Base-by-base conservation (phyloP, 2,329 filamentous ascomycete genomes). In the Apiospora phragmitis region DNA sequence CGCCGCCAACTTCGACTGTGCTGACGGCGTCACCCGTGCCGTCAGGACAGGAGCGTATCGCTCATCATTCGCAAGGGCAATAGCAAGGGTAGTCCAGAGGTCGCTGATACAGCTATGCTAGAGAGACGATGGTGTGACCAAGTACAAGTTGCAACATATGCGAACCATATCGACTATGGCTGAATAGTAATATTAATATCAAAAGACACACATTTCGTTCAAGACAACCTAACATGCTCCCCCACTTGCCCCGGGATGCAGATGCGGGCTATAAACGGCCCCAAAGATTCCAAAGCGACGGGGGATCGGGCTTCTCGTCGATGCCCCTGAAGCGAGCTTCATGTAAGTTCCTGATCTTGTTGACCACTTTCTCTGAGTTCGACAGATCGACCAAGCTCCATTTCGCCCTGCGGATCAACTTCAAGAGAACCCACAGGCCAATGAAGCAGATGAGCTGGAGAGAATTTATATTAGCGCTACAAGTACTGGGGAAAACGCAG, bases 301-400 rank as follows among this genome's bases (percentile, higher is more conserved):
- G 38, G 3, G 65, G 65, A 14, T 67, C 65, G 14, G 38, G 38
- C 14, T 29, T 67, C 4, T 67, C 65, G n/a, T 67, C 65, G 38
- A 67, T 26, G 26, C 65, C 65, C 65, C 65, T 26, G 38, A 67
- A 67, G 12, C 65, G 65, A 45, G 42, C 38, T 35, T 80, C 77
- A 71, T 81, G 76, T 21, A 81, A 67, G 55, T 75, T 72, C 47
- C 74, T 72, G 21, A 81, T 75, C 69, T 79, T 81, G 38, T 73
- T 69, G 12, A 76, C 74, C 4, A 79, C 77, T 14, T 71, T 71
- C 2, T 75, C 71, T 9, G 77, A 70, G 65, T 79, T 76, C 0
- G 77, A 77, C 43, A 81, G 72, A 51, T 81, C 79, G 24, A 80
- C 78, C 14, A 80, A 71, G 7, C 75, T 72, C 78, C 79, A 80